Conservation (phyloP, 495 filamentous ascomycete species). For the Neurospora sp. region DNA sequence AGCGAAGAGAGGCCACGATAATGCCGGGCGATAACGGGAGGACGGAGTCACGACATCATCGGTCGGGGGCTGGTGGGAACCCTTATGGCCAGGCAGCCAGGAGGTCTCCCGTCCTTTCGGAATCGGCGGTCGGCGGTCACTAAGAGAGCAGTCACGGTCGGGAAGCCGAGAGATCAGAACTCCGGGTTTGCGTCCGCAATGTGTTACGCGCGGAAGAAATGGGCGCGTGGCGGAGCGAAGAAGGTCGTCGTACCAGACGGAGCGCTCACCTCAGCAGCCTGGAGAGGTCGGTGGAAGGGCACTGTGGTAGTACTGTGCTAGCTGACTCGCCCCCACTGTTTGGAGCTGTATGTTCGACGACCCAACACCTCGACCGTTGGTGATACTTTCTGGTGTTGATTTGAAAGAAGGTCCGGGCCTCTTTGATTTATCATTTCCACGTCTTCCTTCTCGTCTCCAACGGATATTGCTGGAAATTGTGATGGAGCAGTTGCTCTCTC, state of each 20-base stretch:
- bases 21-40: background rate
- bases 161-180: background rate
- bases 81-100: background rate
- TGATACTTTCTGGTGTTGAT: background rate
- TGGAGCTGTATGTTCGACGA: background rate
- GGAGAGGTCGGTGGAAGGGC: too few relatives aligned
- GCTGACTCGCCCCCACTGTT: background rate
- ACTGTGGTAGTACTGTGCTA: background rate
- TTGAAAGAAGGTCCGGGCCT: background rate
- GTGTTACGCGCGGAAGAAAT: background rate
- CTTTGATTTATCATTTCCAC: background rate
- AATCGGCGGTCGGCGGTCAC: background rate
- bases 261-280: background rate
- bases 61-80: background rate
- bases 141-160: background rate
- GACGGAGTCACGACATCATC: background rate
- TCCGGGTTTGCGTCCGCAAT: too few relatives aligned
- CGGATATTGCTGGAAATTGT: too few relatives aligned
- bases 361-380: background rate
- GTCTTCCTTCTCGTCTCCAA: too few relatives aligned
- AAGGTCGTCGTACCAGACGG: background rate
- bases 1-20: background rate
- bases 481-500: background rate
- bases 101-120: background rate
- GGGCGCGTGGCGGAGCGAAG: background rate